Evolutionary conservation across 2,329 filamentous ascomycete genomes (phyloP).

Genomic region (Aspergillus sojae): DNA sequence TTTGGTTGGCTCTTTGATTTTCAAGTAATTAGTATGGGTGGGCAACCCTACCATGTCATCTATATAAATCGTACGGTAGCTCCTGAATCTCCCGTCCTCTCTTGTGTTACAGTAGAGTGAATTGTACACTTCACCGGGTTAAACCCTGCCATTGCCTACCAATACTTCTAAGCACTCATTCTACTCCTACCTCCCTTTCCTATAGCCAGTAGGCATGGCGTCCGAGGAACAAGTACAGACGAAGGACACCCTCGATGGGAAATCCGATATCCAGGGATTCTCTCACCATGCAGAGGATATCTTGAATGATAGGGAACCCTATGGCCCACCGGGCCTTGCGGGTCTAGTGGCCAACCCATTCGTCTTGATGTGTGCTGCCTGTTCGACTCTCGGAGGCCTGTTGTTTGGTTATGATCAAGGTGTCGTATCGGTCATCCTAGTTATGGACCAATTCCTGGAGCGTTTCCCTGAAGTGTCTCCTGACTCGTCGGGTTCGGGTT

Average conservation of each 20-base stretch:
- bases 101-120: background rate
- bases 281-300: constrained; percentile 39
- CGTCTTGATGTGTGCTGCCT: constrained; percentile 55
- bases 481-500: constrained; percentile 40
- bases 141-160: background rate
- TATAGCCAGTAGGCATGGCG: constrained; percentile 20
- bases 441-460: constrained; percentile 56
- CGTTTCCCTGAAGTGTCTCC: constrained; percentile 49
- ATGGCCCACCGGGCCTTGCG: constrained; percentile 43
- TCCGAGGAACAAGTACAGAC: constrained; percentile 17
- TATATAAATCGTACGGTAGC: constrained; percentile 13
- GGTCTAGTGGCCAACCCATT: constrained; percentile 54
- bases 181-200: background rate
- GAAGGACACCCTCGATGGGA: constrained; percentile 24
- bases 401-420: constrained; percentile 55
- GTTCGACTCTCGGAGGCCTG: constrained; percentile 54
- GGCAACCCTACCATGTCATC: background rate
- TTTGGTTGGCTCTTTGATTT: constrained; percentile 7
- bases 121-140: background rate
- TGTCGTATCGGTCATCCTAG: constrained; percentile 50
- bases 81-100: background rate
- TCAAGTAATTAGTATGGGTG: background rate
- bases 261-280: constrained; percentile 28
- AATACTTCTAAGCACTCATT: background rate
- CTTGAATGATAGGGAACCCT: constrained; percentile 32